phyloP scores from a whole-genome alignment of 805 yeast genomes.

The Spathaspora boniae region DNA sequence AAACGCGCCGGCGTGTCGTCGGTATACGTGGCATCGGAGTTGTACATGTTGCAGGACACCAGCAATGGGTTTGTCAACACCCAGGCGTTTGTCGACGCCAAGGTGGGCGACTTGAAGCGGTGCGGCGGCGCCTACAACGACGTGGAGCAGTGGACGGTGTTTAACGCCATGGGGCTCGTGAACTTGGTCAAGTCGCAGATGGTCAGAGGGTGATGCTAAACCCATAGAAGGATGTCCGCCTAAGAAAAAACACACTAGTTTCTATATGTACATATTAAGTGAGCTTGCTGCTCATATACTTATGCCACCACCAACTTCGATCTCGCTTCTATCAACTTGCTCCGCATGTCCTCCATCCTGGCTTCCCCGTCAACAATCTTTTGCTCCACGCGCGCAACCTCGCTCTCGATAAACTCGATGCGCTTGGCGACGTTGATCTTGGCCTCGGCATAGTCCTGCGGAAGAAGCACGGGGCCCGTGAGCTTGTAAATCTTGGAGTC shows the following conservation, averaged over 20 bases:
- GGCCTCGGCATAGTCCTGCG: constrained; percentile 85
- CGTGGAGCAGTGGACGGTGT: constrained; percentile 73
- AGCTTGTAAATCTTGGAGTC: constrained; percentile 80
- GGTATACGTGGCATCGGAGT: constrained; percentile 70
- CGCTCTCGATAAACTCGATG: constrained; percentile 78
- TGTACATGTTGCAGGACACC: constrained; percentile 75
- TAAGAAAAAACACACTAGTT: no score
- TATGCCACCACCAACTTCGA: constrained; percentile 1
- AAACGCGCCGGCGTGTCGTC: constrained; percentile 70
- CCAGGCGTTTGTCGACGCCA: constrained; percentile 56
- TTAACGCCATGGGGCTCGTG: constrained; percentile 58
- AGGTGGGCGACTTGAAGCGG: constrained; percentile 49
- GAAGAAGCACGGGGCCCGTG: constrained; percentile 88
- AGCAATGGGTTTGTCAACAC: constrained; percentile 58
- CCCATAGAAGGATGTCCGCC: neutral
- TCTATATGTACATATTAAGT: constrained; percentile 4
- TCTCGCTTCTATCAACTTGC: constrained; percentile 48
- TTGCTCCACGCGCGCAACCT: constrained; percentile 70
- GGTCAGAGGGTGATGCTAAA: constrained; percentile 52
- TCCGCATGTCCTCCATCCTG: constrained; percentile 59
- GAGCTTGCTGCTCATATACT: neutral
- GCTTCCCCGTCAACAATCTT: constrained; percentile 48
- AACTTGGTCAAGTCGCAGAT: constrained; percentile 73
- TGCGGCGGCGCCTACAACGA: constrained; percentile 61
- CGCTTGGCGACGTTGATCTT: constrained; percentile 81